Evolutionary conservation across 2,329 filamentous ascomycete genomes (phyloP), one percentile per base, ranked within the genome.

Genomic region (Sarocladium brachiariae): DNA sequence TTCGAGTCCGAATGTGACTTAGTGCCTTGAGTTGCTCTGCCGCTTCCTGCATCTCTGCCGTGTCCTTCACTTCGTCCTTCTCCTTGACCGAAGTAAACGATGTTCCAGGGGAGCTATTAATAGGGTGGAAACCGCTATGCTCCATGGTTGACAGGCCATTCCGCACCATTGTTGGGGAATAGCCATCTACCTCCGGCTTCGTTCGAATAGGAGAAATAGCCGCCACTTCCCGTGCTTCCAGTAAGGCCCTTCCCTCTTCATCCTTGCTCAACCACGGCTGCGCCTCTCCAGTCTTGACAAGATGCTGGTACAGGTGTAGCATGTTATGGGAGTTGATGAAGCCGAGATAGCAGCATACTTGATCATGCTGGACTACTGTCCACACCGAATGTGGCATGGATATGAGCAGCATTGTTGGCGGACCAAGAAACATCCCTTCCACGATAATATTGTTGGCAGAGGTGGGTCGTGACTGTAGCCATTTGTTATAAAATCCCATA

Each of bases 11-110:
- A 50, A 84, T 75, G 58, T 85, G 80, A 56, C 81, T 84, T 37
- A 85, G 63, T 2, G 81, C 81, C 58, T 84, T 84, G 5, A 85
- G 70, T 61, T 84, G 81, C 59, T 84, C 81, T 3, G 81, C 81
- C 18, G 81, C 81, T 62, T 84, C 80, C 57, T 84, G 79, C 79
- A 85, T 84, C 65, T 85, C 81, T 8, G 77, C 80, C n/a, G 81
- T 81, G 51, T 84, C 81, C 58, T 83, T 80, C 5, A 64, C 64
- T 13, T 67, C 65, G 10, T 65, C 60, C 51, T 68, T 69, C 2
- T 62, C 53, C 49, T 69, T 67, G 14, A 55, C 43, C 4, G 51
- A 27, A 11, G 41, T 45, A 25, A 47, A 47, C 13, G 43, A 47
- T 3, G 25, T n/a, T 13, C 27, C 25, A 1, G 49, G 47, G 21